Conservation (phyloP, 208 protist genomes). For the Kentomonas sorsogonicus region DNA sequence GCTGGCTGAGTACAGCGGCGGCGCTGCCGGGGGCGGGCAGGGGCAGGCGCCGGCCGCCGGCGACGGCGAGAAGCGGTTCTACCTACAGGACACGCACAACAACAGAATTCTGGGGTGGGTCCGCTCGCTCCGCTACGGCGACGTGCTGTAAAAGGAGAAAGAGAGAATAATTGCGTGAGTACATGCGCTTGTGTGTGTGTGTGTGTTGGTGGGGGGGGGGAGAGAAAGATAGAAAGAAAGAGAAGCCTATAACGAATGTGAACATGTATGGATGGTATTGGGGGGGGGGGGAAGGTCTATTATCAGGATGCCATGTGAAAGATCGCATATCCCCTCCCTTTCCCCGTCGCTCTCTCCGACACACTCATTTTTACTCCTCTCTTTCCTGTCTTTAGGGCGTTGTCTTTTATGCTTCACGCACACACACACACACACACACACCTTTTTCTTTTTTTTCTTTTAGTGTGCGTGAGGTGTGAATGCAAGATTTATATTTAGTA, state of each 20-base stretch:
- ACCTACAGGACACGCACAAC: constrained; percentile 33
- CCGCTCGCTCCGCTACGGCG: constrained; percentile 8
- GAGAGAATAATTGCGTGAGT: neutral
- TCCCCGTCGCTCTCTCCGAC: no score
- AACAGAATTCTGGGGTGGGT: constrained; percentile 42
- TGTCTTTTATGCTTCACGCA: no score
- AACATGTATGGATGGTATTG: no score
- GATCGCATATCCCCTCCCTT: no score
- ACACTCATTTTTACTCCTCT: no score
- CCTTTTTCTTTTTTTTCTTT: constrained; percentile 10
- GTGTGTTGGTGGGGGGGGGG: neutral
- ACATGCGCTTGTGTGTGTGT: neutral
- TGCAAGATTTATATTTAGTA: no score
- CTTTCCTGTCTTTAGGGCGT: no score
- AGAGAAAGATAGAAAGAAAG: neutral
- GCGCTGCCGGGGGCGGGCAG: no score
- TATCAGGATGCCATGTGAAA: constrained; percentile 1
- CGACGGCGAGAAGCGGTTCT: constrained; percentile 22
- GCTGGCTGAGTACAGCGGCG: constrained; percentile 33
- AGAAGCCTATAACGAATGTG: no score
- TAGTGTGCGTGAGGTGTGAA: no score
- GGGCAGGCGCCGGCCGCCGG: no score
- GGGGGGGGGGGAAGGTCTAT: no score
- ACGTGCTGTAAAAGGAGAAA: neutral
- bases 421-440: neutral